Conservation (phyloP, 75 land plant species). For the Isoetes taiwanensis region DNA sequence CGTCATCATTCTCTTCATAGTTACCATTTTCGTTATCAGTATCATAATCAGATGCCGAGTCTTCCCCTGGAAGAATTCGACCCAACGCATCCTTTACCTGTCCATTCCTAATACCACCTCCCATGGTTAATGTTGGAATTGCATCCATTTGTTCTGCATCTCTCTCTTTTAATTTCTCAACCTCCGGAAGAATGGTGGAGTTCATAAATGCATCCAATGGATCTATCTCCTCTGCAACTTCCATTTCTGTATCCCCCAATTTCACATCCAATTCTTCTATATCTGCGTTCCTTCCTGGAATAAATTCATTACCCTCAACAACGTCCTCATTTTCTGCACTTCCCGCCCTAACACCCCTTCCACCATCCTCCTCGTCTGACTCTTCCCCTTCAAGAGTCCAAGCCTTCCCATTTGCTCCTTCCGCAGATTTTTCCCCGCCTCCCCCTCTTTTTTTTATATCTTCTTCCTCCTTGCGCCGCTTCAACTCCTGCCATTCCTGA, state of each 20-base stretch:
- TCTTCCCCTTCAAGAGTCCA: slow-evolving; percentile 92
- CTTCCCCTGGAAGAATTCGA: slow-evolving; percentile 72
- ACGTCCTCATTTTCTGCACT: slow-evolving; percentile 8
- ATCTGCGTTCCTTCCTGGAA: not conserved
- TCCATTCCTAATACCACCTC: slow-evolving; percentile 19
- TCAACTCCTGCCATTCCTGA: slow-evolving; percentile 92
- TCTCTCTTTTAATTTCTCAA: slow-evolving; percentile 34
- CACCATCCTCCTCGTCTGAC: slow-evolving; percentile 73
- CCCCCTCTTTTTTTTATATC: slow-evolving; percentile 51
- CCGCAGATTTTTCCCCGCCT: slow-evolving; percentile 20
- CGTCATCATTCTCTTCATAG: slow-evolving; percentile 80
- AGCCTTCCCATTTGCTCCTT: slow-evolving; percentile 40
- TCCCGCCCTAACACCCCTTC: slow-evolving; percentile 8
- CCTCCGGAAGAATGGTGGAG: slow-evolving; percentile 82
- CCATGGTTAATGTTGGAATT: slow-evolving; percentile 12
- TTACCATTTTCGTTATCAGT: slow-evolving; percentile 37
- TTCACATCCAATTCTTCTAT: not conserved
- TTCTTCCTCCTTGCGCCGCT: slow-evolving; percentile 63
- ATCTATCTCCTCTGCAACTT: slow-evolving; percentile 77
- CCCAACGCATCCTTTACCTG: slow-evolving; percentile 34
- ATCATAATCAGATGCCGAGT: slow-evolving; percentile 42
- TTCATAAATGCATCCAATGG: slow-evolving; percentile 98
- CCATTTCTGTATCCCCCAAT: slow-evolving; percentile 1
- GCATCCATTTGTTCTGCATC: not conserved
- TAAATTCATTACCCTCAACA: slow-evolving; percentile 5